These are phyloP conservation scores for Globisporangium recalcitrans DNA, from an alignment of 352 stramenopile genomes.

Conservation along the genomic window DNA sequence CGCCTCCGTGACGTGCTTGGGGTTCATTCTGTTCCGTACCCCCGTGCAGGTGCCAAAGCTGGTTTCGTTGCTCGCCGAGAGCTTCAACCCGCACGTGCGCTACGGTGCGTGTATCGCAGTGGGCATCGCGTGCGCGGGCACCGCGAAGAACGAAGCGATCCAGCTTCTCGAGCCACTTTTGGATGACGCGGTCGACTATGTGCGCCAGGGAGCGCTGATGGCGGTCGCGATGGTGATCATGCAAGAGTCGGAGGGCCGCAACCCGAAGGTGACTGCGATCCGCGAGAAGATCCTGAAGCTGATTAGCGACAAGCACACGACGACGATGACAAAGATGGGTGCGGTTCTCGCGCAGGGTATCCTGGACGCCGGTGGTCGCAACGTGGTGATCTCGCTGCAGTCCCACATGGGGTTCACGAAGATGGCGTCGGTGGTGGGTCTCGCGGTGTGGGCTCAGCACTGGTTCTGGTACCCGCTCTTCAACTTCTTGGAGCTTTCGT, in stretches of 20 bases:
- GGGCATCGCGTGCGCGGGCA: slow-evolving; percentile 96
- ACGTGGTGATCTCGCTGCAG: slow-evolving; percentile 94
- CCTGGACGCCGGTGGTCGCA: slow-evolving; percentile 96
- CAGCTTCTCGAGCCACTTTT: slow-evolving; percentile 97
- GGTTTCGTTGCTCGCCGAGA: slow-evolving; percentile 95
- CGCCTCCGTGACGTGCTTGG: slow-evolving; percentile 95
- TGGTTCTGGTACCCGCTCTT: slow-evolving; percentile 99
- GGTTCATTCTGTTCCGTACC: slow-evolving; percentile 98
- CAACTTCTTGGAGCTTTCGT: slow-evolving; percentile 96
- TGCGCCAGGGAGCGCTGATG: slow-evolving; percentile 96
- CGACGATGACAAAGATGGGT: slow-evolving; percentile 98
- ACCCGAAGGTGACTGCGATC: slow-evolving; percentile 83
- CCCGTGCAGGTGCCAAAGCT: slow-evolving; percentile 91
- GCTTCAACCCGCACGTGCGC: slow-evolving; percentile 99
- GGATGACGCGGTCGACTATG: slow-evolving; percentile 98
- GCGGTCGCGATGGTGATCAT: slow-evolving; percentile 98
- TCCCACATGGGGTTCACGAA: slow-evolving; percentile 97
- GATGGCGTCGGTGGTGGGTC: slow-evolving; percentile 94
- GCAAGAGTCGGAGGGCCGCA: slow-evolving; percentile 92
- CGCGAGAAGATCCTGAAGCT: slow-evolving; percentile 85
- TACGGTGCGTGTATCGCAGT: slow-evolving; percentile 99
- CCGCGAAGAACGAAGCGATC: slow-evolving; percentile 95
- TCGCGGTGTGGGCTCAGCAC: slow-evolving; percentile 97
- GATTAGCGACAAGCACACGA: slow-evolving; percentile 97
- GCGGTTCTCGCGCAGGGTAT: slow-evolving; percentile 97